Evolutionary conservation across 441 rosid species (phyloP).

Genomic region (Lepidium campestre): DNA sequence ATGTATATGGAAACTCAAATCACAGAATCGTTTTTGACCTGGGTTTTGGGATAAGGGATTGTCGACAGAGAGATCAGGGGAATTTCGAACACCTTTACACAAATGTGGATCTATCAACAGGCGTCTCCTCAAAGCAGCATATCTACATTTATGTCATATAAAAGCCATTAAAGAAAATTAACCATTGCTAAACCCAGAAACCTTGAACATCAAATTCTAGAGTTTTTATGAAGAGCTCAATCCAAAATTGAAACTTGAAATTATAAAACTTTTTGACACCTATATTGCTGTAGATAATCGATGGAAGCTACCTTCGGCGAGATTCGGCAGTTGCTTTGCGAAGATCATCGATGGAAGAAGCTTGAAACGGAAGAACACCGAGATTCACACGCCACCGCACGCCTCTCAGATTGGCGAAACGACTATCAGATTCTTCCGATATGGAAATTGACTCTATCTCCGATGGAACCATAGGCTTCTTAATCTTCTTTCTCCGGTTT

Average conservation of each 20-base stretch:
- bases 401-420: conserved; percentile 62
- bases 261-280: background rate
- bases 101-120: conserved; percentile 77
- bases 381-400: conserved; percentile 90
- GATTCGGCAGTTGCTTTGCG: conserved; percentile 83
- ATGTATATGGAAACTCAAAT: background rate
- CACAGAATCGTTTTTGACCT: conserved; percentile 34
- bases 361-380: conserved; percentile 59
- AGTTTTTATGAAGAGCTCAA: background rate
- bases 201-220: background rate
- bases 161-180: background rate
- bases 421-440: conserved; percentile 16
- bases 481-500: background rate
- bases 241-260: background rate
- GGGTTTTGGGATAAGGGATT: conserved; percentile 94
- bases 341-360: conserved; percentile 66
- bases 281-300: background rate
- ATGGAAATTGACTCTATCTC: conserved; percentile 22
- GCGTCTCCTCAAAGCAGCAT: conserved; percentile 75
- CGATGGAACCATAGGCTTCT: conserved; percentile 25
- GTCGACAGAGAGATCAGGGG: conserved; percentile 69
- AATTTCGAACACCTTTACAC: conserved; percentile 47
- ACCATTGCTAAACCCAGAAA: background rate
- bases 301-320: conserved; percentile 58
- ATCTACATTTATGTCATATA: conserved; percentile 33